Percentiles rank a stretch among this genome's conserved stretches.
Conservation (phyloP, 305 asterid species). For the Fraxinus baroniana region DNA sequence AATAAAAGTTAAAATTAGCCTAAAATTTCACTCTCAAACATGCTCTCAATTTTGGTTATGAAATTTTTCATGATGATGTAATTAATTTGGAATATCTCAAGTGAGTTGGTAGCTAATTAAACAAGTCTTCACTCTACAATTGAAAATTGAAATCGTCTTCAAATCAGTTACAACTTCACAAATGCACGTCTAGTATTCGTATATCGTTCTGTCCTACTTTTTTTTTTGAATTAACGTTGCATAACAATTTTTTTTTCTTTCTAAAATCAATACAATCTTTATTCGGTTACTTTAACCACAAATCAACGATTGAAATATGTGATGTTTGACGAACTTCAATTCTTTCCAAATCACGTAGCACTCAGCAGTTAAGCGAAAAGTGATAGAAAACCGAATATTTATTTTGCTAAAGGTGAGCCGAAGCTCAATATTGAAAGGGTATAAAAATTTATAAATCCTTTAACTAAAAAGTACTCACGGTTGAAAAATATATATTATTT, state of each 20-base stretch:
- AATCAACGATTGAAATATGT: background rate
- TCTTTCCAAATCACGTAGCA: background rate
- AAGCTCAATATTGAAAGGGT: background rate
- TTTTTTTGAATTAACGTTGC: background rate
- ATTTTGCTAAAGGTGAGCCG: background rate
- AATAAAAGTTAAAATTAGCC: too few relatives aligned
- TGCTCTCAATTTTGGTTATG: background rate
- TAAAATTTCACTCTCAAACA: too few relatives aligned
- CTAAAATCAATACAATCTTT: background rate
- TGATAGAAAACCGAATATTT: background rate
- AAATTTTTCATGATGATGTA: background rate
- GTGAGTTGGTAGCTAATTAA: background rate
- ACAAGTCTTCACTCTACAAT: background rate
- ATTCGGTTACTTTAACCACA: background rate
- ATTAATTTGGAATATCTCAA: background rate
- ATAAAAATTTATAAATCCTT: background rate
- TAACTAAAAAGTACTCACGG: background rate
- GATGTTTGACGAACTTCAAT: background rate
- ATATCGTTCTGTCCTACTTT: background rate
- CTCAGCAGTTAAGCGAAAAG: background rate
- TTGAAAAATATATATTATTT: too few relatives aligned
- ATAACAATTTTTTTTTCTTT: background rate
- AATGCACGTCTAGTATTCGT: background rate
- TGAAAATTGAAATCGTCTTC: background rate
- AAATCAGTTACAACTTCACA: too few relatives aligned